A percentile compares a stretch with the other conserved stretches of the same genome.
These are phyloP conservation scores for Leptodermis oblonga DNA, from an alignment of 257 asterid species.

Conservation along the genomic window DNA sequence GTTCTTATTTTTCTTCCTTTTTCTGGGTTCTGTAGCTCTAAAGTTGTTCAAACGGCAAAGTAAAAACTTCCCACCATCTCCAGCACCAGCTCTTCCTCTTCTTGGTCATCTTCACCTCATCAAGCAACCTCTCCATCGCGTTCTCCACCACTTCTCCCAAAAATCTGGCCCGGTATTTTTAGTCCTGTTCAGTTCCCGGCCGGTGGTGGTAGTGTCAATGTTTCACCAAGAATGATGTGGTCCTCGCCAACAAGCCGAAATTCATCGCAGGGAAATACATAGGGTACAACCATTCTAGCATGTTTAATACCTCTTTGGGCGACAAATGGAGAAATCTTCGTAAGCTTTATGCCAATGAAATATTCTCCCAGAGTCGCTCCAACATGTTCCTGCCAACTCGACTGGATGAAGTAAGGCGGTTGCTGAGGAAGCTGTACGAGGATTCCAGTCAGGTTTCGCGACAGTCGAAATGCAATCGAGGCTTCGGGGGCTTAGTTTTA, in stretches of 20 bases:
- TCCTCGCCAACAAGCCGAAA: slow-evolving; percentile 12
- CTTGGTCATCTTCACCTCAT: slow-evolving; percentile 18
- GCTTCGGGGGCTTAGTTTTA: background rate
- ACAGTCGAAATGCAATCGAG: background rate
- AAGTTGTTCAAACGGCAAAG: background rate
- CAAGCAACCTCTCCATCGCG: slow-evolving; percentile 3
- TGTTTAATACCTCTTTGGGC: background rate
- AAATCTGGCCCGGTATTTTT: too few species aligned
- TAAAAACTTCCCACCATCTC: slow-evolving; percentile 9
- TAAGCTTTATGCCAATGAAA: background rate
- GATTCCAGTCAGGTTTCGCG: background rate
- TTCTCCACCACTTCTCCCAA: background rate
- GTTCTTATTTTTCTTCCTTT: background rate
- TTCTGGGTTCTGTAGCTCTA: background rate
- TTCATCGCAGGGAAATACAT: background rate
- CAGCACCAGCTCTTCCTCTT: slow-evolving; percentile 1
- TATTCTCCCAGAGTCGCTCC: slow-evolving; percentile 2
- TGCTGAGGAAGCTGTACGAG: background rate
- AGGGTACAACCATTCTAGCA: slow-evolving; percentile 7
- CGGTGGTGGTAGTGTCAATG: too few species aligned
- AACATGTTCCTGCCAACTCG: background rate
- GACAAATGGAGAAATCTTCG: too few species aligned
- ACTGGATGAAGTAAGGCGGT: background rate
- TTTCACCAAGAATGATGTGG: slow-evolving; percentile 9
- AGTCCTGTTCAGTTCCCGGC: too few species aligned